phyloP scores from a whole-genome alignment of 108 stramenopile genomes.

The Bacterosira constricta region DNA sequence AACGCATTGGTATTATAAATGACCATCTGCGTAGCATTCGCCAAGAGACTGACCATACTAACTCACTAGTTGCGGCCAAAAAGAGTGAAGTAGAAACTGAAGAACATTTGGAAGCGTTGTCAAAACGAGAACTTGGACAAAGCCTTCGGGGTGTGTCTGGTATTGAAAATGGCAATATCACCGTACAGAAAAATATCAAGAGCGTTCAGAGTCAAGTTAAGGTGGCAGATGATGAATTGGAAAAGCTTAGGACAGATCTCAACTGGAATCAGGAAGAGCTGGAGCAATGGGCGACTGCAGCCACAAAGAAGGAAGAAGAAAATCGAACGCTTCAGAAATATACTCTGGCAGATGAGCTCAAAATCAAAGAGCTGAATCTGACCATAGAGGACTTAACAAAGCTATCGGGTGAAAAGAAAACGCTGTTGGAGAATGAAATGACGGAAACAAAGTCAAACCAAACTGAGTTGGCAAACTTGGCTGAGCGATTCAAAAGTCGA shows the following conservation, averaged over 20 bases:
- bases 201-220: conserved; percentile 60
- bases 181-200: conserved; percentile 49
- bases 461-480: conserved; percentile 64
- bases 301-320: conserved; percentile 88
- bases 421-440: conserved; percentile 61
- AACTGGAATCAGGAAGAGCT: conserved; percentile 93
- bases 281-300: conserved; percentile 91
- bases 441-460: conserved; percentile 70
- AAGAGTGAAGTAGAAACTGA: conserved; percentile 78
- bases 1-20: conserved; percentile 73
- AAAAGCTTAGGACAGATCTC: conserved; percentile 77
- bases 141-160: conserved; percentile 34
- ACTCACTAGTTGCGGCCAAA: conserved; percentile 74
- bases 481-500: conserved; percentile 64
- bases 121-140: conserved; percentile 68
- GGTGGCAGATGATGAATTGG: conserved; percentile 73
- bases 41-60: conserved; percentile 84
- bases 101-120: conserved; percentile 68
- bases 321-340: conserved; percentile 76
- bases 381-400: conserved; percentile 67
- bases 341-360: conserved; percentile 76
- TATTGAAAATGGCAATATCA: conserved; percentile 22
- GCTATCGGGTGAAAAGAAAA: conserved; percentile 45
- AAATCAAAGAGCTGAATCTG: conserved; percentile 69
- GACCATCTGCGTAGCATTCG: conserved; percentile 86